Percentiles rank a stretch among this genome's conserved stretches.
phyloP scores from a whole-genome alignment of 495 filamentous ascomycete species.

The Sabuloglossum arenarium region DNA sequence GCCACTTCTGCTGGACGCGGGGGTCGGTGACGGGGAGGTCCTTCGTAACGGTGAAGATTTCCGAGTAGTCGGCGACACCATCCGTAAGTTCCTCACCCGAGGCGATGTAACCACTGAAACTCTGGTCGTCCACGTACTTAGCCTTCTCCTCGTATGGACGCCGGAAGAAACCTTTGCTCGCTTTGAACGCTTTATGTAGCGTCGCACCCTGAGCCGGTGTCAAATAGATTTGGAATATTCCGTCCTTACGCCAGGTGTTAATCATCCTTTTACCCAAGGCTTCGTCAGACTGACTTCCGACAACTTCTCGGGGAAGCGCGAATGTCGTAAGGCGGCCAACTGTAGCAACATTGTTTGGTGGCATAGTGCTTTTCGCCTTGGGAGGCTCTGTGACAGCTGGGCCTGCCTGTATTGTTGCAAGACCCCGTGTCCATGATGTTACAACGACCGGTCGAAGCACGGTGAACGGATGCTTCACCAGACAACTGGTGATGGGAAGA shows the following conservation, averaged over 20 bases:
- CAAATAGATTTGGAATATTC: conserved; percentile 24
- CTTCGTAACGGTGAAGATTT: conserved; percentile 27
- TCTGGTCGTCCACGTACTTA: conserved; percentile 22
- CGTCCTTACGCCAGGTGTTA: conserved; percentile 20
- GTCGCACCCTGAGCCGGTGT: conserved; percentile 9
- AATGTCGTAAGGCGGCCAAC: conserved; percentile 18
- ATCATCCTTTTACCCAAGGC: conserved; percentile 19
- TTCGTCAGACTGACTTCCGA: conserved; percentile 10
- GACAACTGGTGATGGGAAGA: background rate
- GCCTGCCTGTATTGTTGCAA: background rate
- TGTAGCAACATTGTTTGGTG: conserved; percentile 17
- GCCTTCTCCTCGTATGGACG: conserved; percentile 17
- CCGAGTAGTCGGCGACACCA: conserved; percentile 25
- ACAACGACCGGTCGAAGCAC: background rate
- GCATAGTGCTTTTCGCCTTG: conserved; percentile 12
- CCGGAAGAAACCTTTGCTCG: conserved; percentile 20
- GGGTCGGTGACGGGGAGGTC: conserved; percentile 18
- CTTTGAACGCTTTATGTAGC: conserved; percentile 13
- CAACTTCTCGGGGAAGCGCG: conserved; percentile 15
- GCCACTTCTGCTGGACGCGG: conserved; percentile 21
- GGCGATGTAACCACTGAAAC: conserved; percentile 25
- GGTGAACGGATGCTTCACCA: background rate
- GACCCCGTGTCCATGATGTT: background rate
- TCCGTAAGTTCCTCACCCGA: conserved; percentile 28
- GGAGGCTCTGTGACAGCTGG: background rate